Evolutionary conservation across 1,284 basidiomycete species (phyloP).

Genomic region (Austroboletus niveus): DNA sequence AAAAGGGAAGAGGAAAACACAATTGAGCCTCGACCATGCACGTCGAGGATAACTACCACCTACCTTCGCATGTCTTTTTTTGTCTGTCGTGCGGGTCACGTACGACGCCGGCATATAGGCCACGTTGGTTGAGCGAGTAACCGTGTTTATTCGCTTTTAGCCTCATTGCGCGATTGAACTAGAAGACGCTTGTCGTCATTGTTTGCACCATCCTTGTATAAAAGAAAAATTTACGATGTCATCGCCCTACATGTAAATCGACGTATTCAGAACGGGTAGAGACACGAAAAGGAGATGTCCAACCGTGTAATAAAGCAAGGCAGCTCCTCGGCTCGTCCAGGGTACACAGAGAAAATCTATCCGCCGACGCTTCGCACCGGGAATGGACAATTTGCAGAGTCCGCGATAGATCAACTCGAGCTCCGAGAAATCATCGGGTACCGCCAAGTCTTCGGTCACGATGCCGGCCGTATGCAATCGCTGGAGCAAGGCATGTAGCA

Average conservation of each 20-base stretch:
- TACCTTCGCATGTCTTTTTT: conserved; percentile 61
- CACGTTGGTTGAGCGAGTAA: conserved; percentile 84
- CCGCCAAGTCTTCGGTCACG: conserved; percentile 73
- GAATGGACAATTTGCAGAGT: conserved; percentile 54
- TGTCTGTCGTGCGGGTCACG: conserved; percentile 61
- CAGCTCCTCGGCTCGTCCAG: conserved; percentile 76
- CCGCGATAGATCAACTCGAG: conserved; percentile 82
- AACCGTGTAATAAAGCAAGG: conserved; percentile 86
- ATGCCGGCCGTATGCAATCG: conserved; percentile 59
- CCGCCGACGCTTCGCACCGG: conserved; percentile 54
- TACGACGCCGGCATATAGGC: conserved; percentile 71
- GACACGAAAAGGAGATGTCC: conserved; percentile 24
- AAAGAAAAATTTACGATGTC: conserved; percentile 62
- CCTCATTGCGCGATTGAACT: conserved; percentile 91
- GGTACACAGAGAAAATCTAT: conserved; percentile 84
- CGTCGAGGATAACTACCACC: conserved; percentile 13
- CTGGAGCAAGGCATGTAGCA: conserved; percentile 55
- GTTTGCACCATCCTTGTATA: not conserved
- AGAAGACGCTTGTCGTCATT: not conserved
- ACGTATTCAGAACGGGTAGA: not conserved
- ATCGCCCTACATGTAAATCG: conserved; percentile 56
- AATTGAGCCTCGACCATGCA: not conserved
- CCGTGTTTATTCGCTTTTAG: conserved; percentile 81
- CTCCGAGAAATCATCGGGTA: conserved; percentile 63
- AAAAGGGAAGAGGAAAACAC: not conserved